Conservation (phyloP, 179 eudicot genomes). For the Heliamphora pulchella region DNA sequence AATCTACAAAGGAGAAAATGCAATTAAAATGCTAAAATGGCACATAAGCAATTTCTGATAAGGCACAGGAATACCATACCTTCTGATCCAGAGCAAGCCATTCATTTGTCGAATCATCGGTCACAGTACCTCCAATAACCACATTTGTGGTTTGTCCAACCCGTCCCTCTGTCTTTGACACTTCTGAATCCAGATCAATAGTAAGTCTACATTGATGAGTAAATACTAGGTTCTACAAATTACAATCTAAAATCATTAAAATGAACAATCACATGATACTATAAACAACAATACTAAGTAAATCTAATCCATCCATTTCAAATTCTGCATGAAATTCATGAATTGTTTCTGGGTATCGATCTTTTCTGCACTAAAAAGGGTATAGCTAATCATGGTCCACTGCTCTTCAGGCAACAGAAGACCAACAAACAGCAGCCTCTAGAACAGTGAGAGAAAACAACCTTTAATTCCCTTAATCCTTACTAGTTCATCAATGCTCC, state of each 20-base stretch:
- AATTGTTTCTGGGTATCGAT: too few relatives aligned
- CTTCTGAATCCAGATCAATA: conserved; percentile 45
- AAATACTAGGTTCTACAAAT: neutral
- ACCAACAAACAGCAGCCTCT: neutral
- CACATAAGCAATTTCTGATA: conserved; percentile 4
- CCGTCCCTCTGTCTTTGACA: conserved; percentile 90
- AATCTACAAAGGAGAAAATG: conserved; percentile 7
- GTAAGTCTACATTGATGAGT: conserved; percentile 3
- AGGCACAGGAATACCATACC: conserved; percentile 29
- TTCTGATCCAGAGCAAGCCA: conserved; percentile 81
- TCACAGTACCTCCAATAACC: conserved; percentile 87
- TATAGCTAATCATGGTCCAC: neutral
- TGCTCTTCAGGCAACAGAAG: neutral
- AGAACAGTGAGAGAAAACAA: neutral
- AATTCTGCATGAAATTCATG: too few relatives aligned
- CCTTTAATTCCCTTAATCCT: neutral
- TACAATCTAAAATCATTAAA: neutral
- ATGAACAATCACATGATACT: conserved; percentile 2
- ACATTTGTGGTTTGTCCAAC: conserved; percentile 88
- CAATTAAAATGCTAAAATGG: neutral
- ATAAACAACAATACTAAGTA: too few relatives aligned
- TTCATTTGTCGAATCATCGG: conserved; percentile 82
- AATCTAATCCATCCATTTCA: too few relatives aligned
- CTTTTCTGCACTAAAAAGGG: too few relatives aligned
- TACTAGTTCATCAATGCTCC: neutral